These are phyloP conservation scores for Aspergillus fumigatus DNA, from an alignment of 2,329 filamentous ascomycete species.

Conservation along the genomic window DNA sequence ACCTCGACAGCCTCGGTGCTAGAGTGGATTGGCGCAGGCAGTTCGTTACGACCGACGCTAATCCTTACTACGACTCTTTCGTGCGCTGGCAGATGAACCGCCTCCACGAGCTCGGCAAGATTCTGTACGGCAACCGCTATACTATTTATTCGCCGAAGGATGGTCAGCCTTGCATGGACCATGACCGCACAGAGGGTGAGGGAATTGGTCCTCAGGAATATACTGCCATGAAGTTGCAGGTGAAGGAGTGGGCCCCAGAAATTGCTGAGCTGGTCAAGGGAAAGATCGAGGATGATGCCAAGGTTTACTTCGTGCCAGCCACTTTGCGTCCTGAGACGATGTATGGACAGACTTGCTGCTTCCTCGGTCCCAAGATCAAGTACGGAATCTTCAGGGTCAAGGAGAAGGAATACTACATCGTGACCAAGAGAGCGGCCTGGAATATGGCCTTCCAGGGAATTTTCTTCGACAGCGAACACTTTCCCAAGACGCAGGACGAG, in stretches of 20 bases:
- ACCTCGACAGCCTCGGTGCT: constrained; percentile 78
- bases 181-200: constrained; percentile 76
- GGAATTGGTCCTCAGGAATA: constrained; percentile 86
- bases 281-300: constrained; percentile 72
- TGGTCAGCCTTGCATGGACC: constrained; percentile 81
- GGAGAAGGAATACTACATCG: constrained; percentile 75
- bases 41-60: constrained; percentile 92
- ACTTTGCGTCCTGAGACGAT: constrained; percentile 95
- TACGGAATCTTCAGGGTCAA: constrained; percentile 84
- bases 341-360: constrained; percentile 97
- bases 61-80: constrained; percentile 94
- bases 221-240: constrained; percentile 83
- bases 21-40: constrained; percentile 90
- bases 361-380: constrained; percentile 81
- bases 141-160: constrained; percentile 92
- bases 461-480: constrained; percentile 55
- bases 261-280: constrained; percentile 67
- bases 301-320: constrained; percentile 85
- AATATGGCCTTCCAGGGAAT: constrained; percentile 96
- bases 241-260: constrained; percentile 79
- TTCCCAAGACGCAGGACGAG: constrained; percentile 60
- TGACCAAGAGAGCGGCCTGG: constrained; percentile 75
- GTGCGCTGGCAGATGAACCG: constrained; percentile 97
- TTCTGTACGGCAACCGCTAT: constrained; percentile 88
- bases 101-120: constrained; percentile 82